Evolutionary conservation across 371 early-diverging fungal species (phyloP).

Genomic region (Mortierella sp.): DNA sequence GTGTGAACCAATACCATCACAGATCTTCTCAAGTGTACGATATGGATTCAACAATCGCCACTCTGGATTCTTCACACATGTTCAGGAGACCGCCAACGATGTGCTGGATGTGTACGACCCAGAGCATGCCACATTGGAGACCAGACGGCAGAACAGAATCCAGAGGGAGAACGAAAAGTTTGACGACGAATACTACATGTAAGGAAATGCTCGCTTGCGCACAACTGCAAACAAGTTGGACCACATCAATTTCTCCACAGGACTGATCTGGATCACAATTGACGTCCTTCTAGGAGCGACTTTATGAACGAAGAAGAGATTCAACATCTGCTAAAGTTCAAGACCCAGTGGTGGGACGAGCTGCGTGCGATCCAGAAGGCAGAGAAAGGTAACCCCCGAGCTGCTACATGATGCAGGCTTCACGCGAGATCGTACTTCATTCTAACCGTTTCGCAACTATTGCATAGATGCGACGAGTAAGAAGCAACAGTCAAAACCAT

Average conservation of each 20-base stretch:
- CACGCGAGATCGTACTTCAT: too few species aligned
- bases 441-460: too few species aligned
- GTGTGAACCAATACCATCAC: too few species aligned
- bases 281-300: conserved; percentile 63
- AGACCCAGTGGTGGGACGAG: conserved; percentile 74
- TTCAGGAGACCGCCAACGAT: conserved; percentile 85
- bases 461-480: conserved; percentile 10
- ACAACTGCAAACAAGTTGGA: too few species aligned
- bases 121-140: conserved; percentile 74
- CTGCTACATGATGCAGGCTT: not conserved
- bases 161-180: conserved; percentile 83
- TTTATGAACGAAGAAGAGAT: conserved; percentile 80
- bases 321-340: conserved; percentile 72
- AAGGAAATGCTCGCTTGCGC: conserved; percentile 25
- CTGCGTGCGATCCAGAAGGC: conserved; percentile 65
- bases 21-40: conserved; percentile 52
- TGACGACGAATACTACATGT: conserved; percentile 93
- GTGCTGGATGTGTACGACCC: conserved; percentile 81
- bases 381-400: conserved; percentile 29
- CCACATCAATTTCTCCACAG: too few species aligned
- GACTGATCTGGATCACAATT: too few species aligned
- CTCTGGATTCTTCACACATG: conserved; percentile 79
- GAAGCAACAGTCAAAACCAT: conserved; percentile 1
- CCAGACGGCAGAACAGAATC: conserved; percentile 71
- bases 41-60: conserved; percentile 95